Evolutionary conservation across 148 eudicot species (phyloP).

Genomic region (Chenopodium formosanum): DNA sequence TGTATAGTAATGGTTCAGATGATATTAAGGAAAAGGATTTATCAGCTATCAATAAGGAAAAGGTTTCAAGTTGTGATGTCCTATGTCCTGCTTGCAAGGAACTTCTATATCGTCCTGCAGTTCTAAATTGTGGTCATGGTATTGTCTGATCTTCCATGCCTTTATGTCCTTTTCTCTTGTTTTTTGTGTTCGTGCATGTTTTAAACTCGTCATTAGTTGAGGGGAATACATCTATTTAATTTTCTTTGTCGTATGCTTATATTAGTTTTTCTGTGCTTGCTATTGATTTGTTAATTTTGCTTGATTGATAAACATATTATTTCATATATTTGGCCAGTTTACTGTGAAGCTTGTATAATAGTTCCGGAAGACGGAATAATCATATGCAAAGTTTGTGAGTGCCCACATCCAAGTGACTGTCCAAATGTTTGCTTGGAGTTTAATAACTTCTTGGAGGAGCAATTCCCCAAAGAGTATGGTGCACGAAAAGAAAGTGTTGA

Average conservation of each 20-base stretch:
- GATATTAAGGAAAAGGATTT: constrained; percentile 28
- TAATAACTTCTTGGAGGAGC: constrained; percentile 61
- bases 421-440: constrained; percentile 73
- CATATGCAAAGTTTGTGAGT: constrained; percentile 61
- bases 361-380: constrained; percentile 44
- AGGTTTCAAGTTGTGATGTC: constrained; percentile 47
- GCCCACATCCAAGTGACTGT: constrained; percentile 52
- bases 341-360: constrained; percentile 60
- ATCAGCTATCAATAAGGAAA: constrained; percentile 16
- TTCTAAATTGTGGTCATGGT: constrained; percentile 92
- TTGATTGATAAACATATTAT: constrained; percentile 1
- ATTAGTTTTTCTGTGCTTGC: background rate
- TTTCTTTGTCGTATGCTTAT: background rate
- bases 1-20: constrained; percentile 15
- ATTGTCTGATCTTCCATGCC: constrained; percentile 17
- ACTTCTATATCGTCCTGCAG: constrained; percentile 62
- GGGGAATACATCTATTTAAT: background rate
- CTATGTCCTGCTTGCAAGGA: constrained; percentile 62
- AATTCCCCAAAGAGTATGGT: constrained; percentile 51
- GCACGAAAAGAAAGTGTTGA: constrained; percentile 38
- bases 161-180: background rate
- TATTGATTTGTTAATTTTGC: background rate
- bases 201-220: background rate
- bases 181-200: background rate
- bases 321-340: constrained; percentile 34